Evolutionary conservation across 768 basidiomycete species (phyloP), one percentile per base, ranked within the genome.

Genomic region (Lyophyllum semitale): DNA sequence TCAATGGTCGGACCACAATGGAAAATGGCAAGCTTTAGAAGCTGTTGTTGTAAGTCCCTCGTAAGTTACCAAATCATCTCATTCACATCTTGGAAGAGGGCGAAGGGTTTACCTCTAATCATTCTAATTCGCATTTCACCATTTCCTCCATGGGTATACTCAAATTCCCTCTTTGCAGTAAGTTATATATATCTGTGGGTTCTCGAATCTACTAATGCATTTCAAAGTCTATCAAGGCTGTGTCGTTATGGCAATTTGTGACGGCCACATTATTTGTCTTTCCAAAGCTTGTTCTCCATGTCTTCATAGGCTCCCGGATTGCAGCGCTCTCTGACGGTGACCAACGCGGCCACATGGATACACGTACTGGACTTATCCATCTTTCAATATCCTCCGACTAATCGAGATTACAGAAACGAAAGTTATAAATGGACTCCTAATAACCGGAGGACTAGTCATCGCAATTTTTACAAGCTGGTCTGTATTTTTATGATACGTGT

Each of bases 61-160:
- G 17, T 50, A 33, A 52, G 61, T 12, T 22, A 18, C n/a, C 43
- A 29, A 46, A 20, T 4, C 25, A 43, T 44, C 1, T 41, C 44
- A 22, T 44, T 55, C 32, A 60, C 55, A 6, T 7, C 6, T 44
- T 27, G 35, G 35, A 60, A 91, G 89, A 77, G 74, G 55, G 82
- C 84, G 15, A 90, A 88, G 68, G 93, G 93, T 26, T 73, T 93
- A 17, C 87, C 87, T n/a, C 73, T 93, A 22, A 89, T 95, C 37
- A 81, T 92, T 59, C 79, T 95, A 44, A 87, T 94, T 57, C 85
- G 92, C 13, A 68, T 91, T 20, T 92, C 89, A 3, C 86, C 93
- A 4, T 83, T 95, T 67, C 91, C 91, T 43, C 91, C 93, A 2
- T 93, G 91, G 89, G 88, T 89, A 0, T 95, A 93, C 63, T 84